Conservation (phyloP, 768 basidiomycete species). For the Trametes meyenii region DNA sequence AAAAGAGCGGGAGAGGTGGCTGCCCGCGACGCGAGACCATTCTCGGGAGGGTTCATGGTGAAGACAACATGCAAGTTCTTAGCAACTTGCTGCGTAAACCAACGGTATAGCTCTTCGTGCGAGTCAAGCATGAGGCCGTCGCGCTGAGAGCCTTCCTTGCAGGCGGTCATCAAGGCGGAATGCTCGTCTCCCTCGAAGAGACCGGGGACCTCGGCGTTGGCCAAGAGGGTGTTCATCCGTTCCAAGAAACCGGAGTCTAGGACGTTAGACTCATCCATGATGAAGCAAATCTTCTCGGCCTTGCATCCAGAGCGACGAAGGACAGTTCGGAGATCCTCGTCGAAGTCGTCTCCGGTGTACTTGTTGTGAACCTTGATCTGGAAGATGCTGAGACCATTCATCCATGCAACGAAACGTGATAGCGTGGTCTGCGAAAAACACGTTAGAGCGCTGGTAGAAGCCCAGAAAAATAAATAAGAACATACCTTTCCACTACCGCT, state of each 20-base stretch:
- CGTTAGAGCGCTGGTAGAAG: constrained; percentile 9
- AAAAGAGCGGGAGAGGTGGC: constrained; percentile 98
- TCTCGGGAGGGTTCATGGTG: constrained; percentile 98
- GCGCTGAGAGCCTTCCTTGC: constrained; percentile 98
- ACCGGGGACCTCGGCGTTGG: constrained; percentile 99
- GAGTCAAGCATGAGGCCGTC: constrained; percentile 99
- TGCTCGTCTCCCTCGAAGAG: constrained; percentile 99
- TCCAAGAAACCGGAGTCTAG: constrained; percentile 98
- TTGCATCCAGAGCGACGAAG: constrained; percentile 96
- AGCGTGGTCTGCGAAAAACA: constrained; percentile 76
- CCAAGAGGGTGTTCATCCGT: constrained; percentile 99
- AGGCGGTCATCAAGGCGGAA: constrained; percentile 97
- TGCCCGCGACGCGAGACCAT: constrained; percentile 92
- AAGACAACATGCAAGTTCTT: constrained; percentile 98
- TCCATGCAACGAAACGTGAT: constrained; percentile 99
- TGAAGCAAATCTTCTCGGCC: constrained; percentile 99
- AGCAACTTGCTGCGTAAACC: constrained; percentile 99
- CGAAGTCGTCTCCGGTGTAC: constrained; percentile 98
- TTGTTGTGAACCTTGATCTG: constrained; percentile 99
- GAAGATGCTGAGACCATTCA: constrained; percentile 98
- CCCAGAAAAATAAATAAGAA: neutral
- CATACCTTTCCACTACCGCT: constrained; percentile 97
- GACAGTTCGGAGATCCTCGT: constrained; percentile 94
- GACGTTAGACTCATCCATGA: constrained; percentile 99
- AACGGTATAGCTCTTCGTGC: constrained; percentile 94